Conservation (phyloP, 2,329 filamentous ascomycete species). For the Penicillium sp. region DNA sequence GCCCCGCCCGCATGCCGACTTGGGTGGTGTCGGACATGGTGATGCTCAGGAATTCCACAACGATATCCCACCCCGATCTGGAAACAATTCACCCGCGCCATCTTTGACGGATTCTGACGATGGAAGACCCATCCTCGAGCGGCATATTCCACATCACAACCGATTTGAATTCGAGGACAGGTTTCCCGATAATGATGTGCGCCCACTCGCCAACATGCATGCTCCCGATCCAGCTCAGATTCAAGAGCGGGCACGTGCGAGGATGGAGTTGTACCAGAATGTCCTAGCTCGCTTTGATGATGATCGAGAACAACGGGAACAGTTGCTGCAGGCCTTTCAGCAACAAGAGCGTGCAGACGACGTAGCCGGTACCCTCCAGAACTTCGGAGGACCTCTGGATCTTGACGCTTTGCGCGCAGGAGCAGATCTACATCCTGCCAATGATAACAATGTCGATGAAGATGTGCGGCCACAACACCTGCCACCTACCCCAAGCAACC, state of each 20-base stretch:
- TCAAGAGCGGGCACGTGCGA: neutral
- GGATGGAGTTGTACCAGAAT: constrained; percentile 39
- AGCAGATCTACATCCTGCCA: constrained; percentile 6
- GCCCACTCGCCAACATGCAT: no score
- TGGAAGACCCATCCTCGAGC: constrained; percentile 13
- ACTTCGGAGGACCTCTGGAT: neutral
- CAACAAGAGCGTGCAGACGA: constrained; percentile 53
- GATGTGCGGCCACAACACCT: neutral
- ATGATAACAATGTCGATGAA: neutral
- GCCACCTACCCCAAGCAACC: neutral
- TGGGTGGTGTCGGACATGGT: constrained; percentile 4
- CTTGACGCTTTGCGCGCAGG: neutral
- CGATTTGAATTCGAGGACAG: neutral
- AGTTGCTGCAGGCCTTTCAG: constrained; percentile 64
- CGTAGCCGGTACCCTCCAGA: constrained; percentile 48
- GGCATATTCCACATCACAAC: neutral
- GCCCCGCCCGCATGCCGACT: neutral
- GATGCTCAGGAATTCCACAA: constrained; percentile 7
- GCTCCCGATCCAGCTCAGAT: neutral
- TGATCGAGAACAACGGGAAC: constrained; percentile 59
- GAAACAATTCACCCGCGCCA: constrained; percentile 18
- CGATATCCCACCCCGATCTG: constrained; percentile 6
- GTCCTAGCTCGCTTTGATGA: constrained; percentile 63
- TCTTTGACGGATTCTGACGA: constrained; percentile 23
- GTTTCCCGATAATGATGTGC: neutral